phyloP scores from a whole-genome alignment of 768 basidiomycete genomes.

The Jaapia argillacea region DNA sequence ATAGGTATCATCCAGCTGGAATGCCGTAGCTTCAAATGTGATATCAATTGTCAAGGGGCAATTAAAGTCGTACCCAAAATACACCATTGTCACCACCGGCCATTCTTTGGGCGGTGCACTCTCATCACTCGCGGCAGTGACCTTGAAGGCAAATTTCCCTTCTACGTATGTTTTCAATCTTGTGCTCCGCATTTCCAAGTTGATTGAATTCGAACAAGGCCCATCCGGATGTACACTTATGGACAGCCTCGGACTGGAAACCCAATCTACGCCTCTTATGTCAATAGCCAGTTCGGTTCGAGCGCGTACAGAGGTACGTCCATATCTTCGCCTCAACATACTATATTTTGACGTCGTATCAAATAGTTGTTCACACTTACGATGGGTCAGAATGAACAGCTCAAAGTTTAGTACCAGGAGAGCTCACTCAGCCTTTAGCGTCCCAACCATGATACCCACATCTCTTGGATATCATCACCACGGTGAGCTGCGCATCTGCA shows the following conservation, averaged over 20 bases:
- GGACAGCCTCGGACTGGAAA: constrained; percentile 26
- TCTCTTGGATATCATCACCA: constrained; percentile 43
- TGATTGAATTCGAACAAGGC: not conserved
- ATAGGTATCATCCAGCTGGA: constrained; percentile 30
- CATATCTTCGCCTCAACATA: not conserved
- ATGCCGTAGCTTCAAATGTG: constrained; percentile 33
- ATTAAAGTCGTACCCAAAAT: constrained; percentile 23
- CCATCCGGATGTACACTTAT: constrained; percentile 33
- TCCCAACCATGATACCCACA: constrained; percentile 40
- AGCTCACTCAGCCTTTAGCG: constrained; percentile 18
- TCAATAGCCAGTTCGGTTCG: not conserved
- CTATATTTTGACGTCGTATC: not conserved
- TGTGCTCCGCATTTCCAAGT: not conserved
- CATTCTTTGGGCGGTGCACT: constrained; percentile 49
- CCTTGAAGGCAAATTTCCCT: constrained; percentile 31
- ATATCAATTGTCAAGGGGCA: constrained; percentile 25
- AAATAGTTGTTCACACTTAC: constrained; percentile 38
- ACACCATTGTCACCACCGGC: constrained; percentile 34
- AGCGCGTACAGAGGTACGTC: not conserved
- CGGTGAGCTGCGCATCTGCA: constrained; percentile 18
- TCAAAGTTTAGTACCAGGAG: constrained; percentile 1
- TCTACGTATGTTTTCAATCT: constrained; percentile 17
- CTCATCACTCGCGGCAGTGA: constrained; percentile 36
- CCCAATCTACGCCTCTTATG: not conserved
- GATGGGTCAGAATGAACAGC: constrained; percentile 26